Base-by-base conservation (phyloP, 2,329 filamentous ascomycete species). In the Aspergillus oerlinghausenensis region DNA sequence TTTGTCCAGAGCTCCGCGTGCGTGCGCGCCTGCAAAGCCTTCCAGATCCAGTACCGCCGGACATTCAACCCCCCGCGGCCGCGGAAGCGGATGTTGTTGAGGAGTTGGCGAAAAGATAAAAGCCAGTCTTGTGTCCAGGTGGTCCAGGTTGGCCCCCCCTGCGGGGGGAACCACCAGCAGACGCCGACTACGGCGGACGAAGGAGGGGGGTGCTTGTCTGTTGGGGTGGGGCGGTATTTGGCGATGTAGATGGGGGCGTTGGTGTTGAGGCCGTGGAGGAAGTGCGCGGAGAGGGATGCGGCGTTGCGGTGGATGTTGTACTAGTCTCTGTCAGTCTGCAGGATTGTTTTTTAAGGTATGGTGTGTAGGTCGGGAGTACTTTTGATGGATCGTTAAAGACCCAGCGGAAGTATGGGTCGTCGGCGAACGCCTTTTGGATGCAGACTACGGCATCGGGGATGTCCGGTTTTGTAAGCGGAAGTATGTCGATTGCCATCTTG, bases 41-140 rank as follows among this genome's bases (percentile, higher is more conserved):
- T 90, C 87, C 87, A 90, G 62, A 89, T 87, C 70, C 83, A 86
- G 68, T 90, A 90, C 5, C 88, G 82, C 73, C 80, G 62, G 17
- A 86, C 81, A 56, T 83, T 86, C 3, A 91, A 74, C 0, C 88
- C 88, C 11, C 88, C 88, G 1, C 86, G 82, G 0, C 88, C 88
- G 10, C 64, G 55, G 61, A 86, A 87, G 68, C 79, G 81, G 14
- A 88, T 66, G 64, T 90, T 90, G 80, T 87, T 88, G 11, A 79
- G 73, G 14, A 88, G 76, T 65, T 91, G 88, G 48, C 81, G 79
- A 54, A 84, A 71, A 75, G 85, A 90, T 14, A 91, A 76, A n/a
- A 79, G 75, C 85, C 87, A 90, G 55, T 75, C 76, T 55, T 87
- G 84, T 1, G 82, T 67, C 80, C 85, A 89, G 50, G 84, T 79